Percentiles rank a stretch among this genome's conserved stretches.
Evolutionary conservation across 495 filamentous ascomycete species (phyloP).

Genomic region (Annulohypoxylon stygium): DNA sequence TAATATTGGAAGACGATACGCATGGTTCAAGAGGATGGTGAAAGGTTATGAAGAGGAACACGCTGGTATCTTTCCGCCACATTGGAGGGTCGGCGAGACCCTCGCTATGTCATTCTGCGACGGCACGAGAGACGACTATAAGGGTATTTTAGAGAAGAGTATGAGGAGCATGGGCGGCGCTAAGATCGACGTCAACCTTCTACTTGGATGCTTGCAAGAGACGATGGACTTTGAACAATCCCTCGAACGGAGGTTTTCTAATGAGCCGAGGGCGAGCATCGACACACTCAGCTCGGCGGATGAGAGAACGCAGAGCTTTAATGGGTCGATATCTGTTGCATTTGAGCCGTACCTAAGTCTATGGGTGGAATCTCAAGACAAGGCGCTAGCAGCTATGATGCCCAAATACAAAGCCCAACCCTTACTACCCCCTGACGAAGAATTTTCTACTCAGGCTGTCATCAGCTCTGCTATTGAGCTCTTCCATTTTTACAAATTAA

Average conservation of each 20-base stretch:
- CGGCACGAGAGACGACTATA: conserved; percentile 94
- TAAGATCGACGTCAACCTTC: conserved; percentile 89
- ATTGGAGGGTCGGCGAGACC: conserved; percentile 91
- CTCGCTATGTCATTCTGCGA: conserved; percentile 96
- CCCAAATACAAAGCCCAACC: conserved; percentile 91
- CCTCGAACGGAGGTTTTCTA: conserved; percentile 85
- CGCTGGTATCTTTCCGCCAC: conserved; percentile 84
- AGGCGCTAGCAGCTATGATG: conserved; percentile 85
- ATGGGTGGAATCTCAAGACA: conserved; percentile 97
- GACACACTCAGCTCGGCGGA: conserved; percentile 89
- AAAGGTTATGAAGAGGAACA: conserved; percentile 98
- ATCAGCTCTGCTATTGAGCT: conserved; percentile 95
- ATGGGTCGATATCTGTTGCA: conserved; percentile 93
- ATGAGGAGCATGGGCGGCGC: conserved; percentile 83
- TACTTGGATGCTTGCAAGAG: conserved; percentile 94
- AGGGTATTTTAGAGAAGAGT: conserved; percentile 87
- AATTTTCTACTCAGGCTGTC: conserved; percentile 90
- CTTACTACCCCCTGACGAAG: conserved; percentile 84
- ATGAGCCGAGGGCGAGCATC: conserved; percentile 83
- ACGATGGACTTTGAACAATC: conserved; percentile 97
- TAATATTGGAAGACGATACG: conserved; percentile 94
- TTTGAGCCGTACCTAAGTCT: conserved; percentile 97
- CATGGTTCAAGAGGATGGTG: conserved; percentile 95
- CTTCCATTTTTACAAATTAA: conserved; percentile 94
- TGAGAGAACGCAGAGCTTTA: conserved; percentile 82